phyloP scores from a whole-genome alignment of 345 rosid genomes.

The Brassica nigra region DNA sequence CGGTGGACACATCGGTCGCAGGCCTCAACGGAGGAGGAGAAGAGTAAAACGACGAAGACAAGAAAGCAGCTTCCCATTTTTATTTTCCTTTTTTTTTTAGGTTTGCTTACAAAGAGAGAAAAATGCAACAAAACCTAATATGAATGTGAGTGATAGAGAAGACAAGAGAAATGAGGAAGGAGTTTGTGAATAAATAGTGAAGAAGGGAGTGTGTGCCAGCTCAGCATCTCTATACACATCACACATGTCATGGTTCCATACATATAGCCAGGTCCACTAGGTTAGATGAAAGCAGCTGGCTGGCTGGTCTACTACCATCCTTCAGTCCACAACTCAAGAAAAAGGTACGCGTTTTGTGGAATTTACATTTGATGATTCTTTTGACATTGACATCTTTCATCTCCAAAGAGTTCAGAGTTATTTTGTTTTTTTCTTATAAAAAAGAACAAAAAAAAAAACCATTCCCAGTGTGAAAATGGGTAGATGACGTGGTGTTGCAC shows the following conservation, averaged over 20 bases:
- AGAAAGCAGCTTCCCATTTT: conserved; percentile 46
- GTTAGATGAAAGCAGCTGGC: neutral
- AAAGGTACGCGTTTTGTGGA: conserved; percentile 14
- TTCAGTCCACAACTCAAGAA: neutral
- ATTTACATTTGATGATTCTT: neutral
- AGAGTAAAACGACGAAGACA: conserved; percentile 31
- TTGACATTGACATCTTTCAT: neutral
- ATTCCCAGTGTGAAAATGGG: neutral
- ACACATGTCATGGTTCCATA: conserved; percentile 18
- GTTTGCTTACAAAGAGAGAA: neutral
- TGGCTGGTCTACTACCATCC: neutral
- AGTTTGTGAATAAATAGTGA: conserved; percentile 12
- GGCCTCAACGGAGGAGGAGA: conserved; percentile 51
- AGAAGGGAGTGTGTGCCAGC: conserved; percentile 31
- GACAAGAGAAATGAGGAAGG: neutral
- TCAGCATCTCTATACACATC: conserved; percentile 20
- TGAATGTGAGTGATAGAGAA: neutral
- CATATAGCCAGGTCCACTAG: neutral
- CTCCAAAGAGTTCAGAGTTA: neutral
- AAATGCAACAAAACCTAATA: neutral
- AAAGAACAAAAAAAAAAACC: neutral
- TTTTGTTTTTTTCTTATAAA: neutral
- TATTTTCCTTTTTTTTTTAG: neutral
- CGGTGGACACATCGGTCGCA: conserved; percentile 85
- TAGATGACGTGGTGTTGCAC: neutral